Base-by-base conservation (phyloP, 495 filamentous ascomycete genomes). In the Aspergillus panamensis region DNA sequence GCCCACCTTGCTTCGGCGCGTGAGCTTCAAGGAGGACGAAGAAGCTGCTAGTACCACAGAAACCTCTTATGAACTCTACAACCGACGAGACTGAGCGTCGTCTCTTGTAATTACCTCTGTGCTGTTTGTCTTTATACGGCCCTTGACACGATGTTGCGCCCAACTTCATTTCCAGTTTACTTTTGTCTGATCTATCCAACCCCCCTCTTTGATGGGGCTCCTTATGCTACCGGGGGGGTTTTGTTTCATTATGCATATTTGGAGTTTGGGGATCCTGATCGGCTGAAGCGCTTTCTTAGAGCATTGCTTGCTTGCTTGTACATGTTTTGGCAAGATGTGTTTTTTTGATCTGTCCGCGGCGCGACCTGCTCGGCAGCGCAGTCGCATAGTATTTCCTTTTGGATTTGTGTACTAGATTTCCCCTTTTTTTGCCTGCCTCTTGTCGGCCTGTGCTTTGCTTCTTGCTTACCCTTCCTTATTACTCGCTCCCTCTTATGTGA, bases 11-110 rank as follows among this genome's bases (percentile, higher is more conserved):
- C 65, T 77, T 16, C 72, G 73, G 9, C 69, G 72, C 8, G 75
- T 77, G 39, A 75, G 73, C 48, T 76, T 74, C 66, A 79, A 77
- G 53, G 69, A 77, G 61, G 73, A 78, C 53, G 76, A 79, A 63
- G 75, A 77, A 63, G 17, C 49, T 3, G 67, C 67, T 45, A 62
- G 65, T 17, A 57, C 65, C 17, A 69, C 64, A 17, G 76, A 77
- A 61, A 73, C 71, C 40, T 77, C 73, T 8, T 79, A 74, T 51
- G 73, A 77, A 64, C 70, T 73, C 40, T 67, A 66, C 54, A 70
- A 69, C 44, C 73, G 71, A 51, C 70, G 73, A 33, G 73, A 77
- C 62, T 77, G 66, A 64, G 25, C 17, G 48, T 35, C 32, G 48
- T 42, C 31, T 43, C 30, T 52, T 25, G 30, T 56, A 51, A 59